A percentile compares a stretch with the other conserved stretches of the same genome.
phyloP scores from a whole-genome alignment of 805 yeast species.

The Blastobotrys muscicola region DNA sequence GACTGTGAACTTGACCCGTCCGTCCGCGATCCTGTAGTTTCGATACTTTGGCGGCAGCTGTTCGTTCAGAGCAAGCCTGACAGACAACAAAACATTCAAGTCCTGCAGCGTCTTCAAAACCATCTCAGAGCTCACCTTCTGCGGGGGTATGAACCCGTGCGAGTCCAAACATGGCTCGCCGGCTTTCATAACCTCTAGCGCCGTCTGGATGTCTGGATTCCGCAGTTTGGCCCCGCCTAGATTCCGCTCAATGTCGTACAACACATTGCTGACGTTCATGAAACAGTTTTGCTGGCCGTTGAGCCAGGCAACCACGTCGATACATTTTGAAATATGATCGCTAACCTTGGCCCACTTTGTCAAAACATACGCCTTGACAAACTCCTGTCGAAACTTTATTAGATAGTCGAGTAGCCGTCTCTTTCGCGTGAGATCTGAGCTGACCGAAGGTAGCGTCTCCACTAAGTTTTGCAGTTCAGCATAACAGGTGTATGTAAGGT shows the following conservation, averaged over 20 bases:
- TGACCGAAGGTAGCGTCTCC: slow-evolving; percentile 48
- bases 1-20: slow-evolving; percentile 59
- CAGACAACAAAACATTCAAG: slow-evolving; percentile 62
- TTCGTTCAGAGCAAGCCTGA: slow-evolving; percentile 58
- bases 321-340: slow-evolving; percentile 59
- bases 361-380: slow-evolving; percentile 72
- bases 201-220: slow-evolving; percentile 81
- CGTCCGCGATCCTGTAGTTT: slow-evolving; percentile 60
- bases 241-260: slow-evolving; percentile 61
- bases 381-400: slow-evolving; percentile 70
- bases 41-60: slow-evolving; percentile 55
- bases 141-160: slow-evolving; percentile 44
- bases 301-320: slow-evolving; percentile 84
- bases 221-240: slow-evolving; percentile 84
- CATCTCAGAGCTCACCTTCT: slow-evolving; percentile 43
- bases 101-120: slow-evolving; percentile 54
- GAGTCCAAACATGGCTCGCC: slow-evolving; percentile 72
- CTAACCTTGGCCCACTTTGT: slow-evolving; percentile 81
- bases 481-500: slow-evolving; percentile 52
- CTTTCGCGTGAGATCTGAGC: slow-evolving; percentile 55
- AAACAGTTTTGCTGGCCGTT: slow-evolving; percentile 67
- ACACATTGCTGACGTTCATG: slow-evolving; percentile 51
- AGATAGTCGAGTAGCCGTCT: slow-evolving; percentile 57
- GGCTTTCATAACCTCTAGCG: slow-evolving; percentile 69
- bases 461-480: slow-evolving; percentile 51